Evolutionary conservation across 2,329 filamentous ascomycete genomes (phyloP).

Genomic region (Gnomoniopsis sp.): DNA sequence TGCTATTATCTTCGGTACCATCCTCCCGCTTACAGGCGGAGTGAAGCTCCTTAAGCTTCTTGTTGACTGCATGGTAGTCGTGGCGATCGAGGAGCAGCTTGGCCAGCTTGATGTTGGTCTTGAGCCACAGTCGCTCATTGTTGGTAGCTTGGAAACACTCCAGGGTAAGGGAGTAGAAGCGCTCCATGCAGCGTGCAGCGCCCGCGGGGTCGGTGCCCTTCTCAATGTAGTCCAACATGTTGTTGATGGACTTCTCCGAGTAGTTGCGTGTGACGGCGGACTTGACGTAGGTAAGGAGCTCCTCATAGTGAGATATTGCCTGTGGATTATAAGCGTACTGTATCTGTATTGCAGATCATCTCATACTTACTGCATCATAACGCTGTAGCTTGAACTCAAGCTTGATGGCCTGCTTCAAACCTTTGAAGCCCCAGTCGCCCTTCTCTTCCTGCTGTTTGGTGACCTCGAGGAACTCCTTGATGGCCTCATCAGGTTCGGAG

Average conservation of each 20-base stretch:
- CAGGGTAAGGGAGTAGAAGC: conserved; percentile 91
- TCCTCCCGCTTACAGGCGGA: conserved; percentile 83
- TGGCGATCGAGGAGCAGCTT: conserved; percentile 89
- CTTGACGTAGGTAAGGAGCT: conserved; percentile 96
- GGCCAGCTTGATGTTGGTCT: conserved; percentile 96
- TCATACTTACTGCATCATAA: conserved; percentile 67
- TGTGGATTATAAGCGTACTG: conserved; percentile 35
- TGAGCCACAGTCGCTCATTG: conserved; percentile 94
- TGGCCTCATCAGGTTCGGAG: conserved; percentile 80
- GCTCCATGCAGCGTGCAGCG: conserved; percentile 80
- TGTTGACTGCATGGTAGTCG: conserved; percentile 75
- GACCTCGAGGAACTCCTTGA: conserved; percentile 88
- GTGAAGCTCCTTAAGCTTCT: conserved; percentile 85
- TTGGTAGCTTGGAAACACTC: conserved; percentile 96
- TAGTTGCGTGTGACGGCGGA: conserved; percentile 96
- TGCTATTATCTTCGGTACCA: conserved; percentile 85
- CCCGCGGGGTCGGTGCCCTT: conserved; percentile 74
- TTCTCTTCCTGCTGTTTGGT: conserved; percentile 83
- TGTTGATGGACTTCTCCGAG: conserved; percentile 98
- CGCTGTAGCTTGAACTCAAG: conserved; percentile 89
- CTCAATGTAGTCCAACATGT: conserved; percentile 97
- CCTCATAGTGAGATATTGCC: conserved; percentile 88
- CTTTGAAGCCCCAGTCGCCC: conserved; percentile 98
- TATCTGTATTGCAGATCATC: background rate
- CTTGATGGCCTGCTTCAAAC: conserved; percentile 96